Conservation (phyloP, 352 stramenopile genomes). For the Albugo laibachii region DNA sequence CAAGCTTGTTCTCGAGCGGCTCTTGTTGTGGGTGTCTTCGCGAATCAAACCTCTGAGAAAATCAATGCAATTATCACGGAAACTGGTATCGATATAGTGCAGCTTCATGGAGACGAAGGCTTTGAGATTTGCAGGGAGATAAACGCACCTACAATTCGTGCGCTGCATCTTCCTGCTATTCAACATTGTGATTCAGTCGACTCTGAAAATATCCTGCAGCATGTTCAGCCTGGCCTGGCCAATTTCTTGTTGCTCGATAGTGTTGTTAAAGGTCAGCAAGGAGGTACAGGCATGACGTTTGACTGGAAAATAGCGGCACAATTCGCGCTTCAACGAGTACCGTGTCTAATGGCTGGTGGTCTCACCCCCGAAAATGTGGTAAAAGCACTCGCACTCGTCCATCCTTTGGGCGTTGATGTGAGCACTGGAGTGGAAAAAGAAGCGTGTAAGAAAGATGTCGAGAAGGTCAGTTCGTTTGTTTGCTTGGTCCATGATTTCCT, state of each 20-base stretch:
- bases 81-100: slow-evolving; percentile 91
- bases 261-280: slow-evolving; percentile 84
- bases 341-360: slow-evolving; percentile 92
- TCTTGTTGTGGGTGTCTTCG: slow-evolving; percentile 92
- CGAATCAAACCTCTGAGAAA: slow-evolving; percentile 85
- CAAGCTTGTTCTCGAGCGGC: slow-evolving; percentile 48
- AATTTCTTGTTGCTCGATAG: slow-evolving; percentile 92
- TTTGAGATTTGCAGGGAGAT: slow-evolving; percentile 73
- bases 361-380: slow-evolving; percentile 87
- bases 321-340: slow-evolving; percentile 79
- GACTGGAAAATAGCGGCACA: slow-evolving; percentile 90
- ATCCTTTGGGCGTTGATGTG: slow-evolving; percentile 89
- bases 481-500: neutral
- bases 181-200: slow-evolving; percentile 50
- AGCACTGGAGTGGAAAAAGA: slow-evolving; percentile 85
- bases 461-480: slow-evolving; percentile 27
- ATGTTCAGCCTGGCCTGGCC: slow-evolving; percentile 39
- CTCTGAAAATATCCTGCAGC: slow-evolving; percentile 43
- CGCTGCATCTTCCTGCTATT: slow-evolving; percentile 84
- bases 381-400: slow-evolving; percentile 63
- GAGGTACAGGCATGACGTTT: slow-evolving; percentile 88
- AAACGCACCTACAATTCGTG: slow-evolving; percentile 80
- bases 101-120: slow-evolving; percentile 94
- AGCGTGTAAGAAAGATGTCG: slow-evolving; percentile 58
- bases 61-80: slow-evolving; percentile 78